Evolutionary conservation across 2,329 filamentous ascomycete genomes (phyloP).

Genomic region (Zelopaecilomyces penicillatus): DNA sequence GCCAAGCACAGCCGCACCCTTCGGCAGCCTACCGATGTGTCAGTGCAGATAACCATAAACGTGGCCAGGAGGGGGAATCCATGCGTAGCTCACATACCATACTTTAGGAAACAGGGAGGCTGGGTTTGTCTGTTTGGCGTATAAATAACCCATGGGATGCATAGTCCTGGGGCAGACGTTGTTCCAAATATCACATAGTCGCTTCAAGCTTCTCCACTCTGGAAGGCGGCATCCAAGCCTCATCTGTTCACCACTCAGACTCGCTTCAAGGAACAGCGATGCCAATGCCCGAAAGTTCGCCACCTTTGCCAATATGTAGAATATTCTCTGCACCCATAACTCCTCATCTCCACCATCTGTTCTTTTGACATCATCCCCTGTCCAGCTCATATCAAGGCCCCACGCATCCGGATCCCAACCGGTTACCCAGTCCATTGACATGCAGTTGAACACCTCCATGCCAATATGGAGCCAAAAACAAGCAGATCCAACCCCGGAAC

Average conservation of each 20-base stretch:
- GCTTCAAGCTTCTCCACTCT: conserved; percentile 74
- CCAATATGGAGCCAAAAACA: conserved; percentile 94
- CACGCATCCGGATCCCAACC: conserved; percentile 87
- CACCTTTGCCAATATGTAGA: conserved; percentile 82
- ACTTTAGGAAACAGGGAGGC: conserved; percentile 79
- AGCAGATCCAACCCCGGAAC: conserved; percentile 69
- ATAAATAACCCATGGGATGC: conserved; percentile 74
- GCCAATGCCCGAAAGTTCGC: conserved; percentile 73
- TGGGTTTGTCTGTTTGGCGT: conserved; percentile 55
- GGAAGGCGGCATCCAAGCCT: conserved; percentile 55
- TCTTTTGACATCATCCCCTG: conserved; percentile 35
- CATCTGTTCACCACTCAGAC: conserved; percentile 54
- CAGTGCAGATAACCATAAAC: neutral
- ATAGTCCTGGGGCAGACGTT: conserved; percentile 72
- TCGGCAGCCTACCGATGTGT: conserved; percentile 56
- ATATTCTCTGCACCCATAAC: conserved; percentile 77
- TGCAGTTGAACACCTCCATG: conserved; percentile 81
- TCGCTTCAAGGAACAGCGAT: conserved; percentile 50
- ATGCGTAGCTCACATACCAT: conserved; percentile 47
- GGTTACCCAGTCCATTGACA: conserved; percentile 79
- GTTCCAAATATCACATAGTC: conserved; percentile 78
- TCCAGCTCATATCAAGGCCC: conserved; percentile 69
- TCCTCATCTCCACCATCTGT: conserved; percentile 57
- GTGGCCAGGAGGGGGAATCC: neutral
- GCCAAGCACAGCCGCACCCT: conserved; percentile 71